Evolutionary conservation across 352 stramenopile genomes (phyloP), one percentile per base, ranked within the genome.

Genomic region (Globisporangium spiculum): DNA sequence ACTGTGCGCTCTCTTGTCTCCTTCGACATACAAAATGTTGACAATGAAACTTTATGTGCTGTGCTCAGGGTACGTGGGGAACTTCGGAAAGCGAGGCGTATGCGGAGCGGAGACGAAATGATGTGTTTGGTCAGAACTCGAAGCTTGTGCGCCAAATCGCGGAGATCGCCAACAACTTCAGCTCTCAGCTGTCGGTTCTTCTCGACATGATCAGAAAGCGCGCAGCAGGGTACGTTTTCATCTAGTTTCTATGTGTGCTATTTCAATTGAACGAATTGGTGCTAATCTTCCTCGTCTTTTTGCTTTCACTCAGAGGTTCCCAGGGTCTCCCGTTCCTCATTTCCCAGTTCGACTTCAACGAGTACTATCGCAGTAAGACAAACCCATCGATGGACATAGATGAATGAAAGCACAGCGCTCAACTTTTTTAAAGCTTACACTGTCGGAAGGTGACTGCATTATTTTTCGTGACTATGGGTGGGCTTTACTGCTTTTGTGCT

Each of bases 301-400:
- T 66, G 9, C 64, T 41, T 9, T 48, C 52, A n/a, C 34, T 44
- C 65, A 86, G 76, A 30, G 86, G 83, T 1, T 90, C 81, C 0
- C 89, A 97, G 63, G 90, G 89, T 30, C 71, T 97, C 5, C 87
- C 88, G 9, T 97, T 93, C 48, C 75, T 97, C 9, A 80, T 91
- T 48, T 93, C 93, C 9, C 91, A 91, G 8, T 94, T 97, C 52
- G 92, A 97, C 71, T 97, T 97, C 68, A 97, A 97, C 68, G 88
- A 96, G 73, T 97, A 83, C 55, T 97, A 97, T 32, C 73, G 75
- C 50, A 83, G 78, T 34, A 91, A 93, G 63, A 78, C 68, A 20
- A 63, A 74, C 22, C 74, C 83, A 46, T 34, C 66, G 5, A 76
- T 75, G 55, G 81, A 86, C 34, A 44, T 63, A 53, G 79, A 90